phyloP scores from a whole-genome alignment of 2,329 filamentous ascomycete genomes.

The Exserohilum turcica region DNA sequence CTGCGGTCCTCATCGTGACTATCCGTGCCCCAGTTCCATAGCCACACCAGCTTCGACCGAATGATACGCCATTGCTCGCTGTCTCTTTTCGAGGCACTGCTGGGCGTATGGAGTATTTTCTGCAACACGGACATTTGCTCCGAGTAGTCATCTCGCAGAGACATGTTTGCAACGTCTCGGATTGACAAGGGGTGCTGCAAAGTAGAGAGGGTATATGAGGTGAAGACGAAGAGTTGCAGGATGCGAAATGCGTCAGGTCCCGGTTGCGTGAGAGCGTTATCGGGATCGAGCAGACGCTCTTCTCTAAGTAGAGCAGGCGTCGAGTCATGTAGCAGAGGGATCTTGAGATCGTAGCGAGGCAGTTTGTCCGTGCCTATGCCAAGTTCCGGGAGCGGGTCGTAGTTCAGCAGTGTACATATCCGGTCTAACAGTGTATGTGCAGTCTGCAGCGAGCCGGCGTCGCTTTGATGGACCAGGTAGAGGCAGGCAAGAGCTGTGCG shows the following conservation, averaged over 20 bases:
- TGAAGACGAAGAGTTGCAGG: constrained; percentile 65
- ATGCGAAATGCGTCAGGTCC: constrained; percentile 61
- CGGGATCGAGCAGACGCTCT: constrained; percentile 59
- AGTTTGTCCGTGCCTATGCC: constrained; percentile 50
- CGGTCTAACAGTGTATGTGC: constrained; percentile 66
- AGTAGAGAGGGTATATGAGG: constrained; percentile 51
- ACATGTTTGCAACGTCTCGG: constrained; percentile 60
- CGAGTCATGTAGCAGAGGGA: constrained; percentile 39
- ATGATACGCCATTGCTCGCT: constrained; percentile 58
- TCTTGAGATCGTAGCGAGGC: constrained; percentile 49
- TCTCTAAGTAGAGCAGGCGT: constrained; percentile 47
- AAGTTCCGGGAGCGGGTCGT: constrained; percentile 60
- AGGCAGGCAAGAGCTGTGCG: constrained; percentile 70
- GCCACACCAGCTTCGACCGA: constrained; percentile 71
- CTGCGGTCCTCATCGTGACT: constrained; percentile 45
- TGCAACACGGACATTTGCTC: constrained; percentile 67
- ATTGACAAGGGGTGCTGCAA: constrained; percentile 51
- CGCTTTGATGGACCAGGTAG: constrained; percentile 68
- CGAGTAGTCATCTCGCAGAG: constrained; percentile 64
- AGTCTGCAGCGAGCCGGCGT: constrained; percentile 62
- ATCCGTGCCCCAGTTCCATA: constrained; percentile 71
- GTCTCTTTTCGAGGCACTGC: constrained; percentile 61
- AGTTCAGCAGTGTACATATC: constrained; percentile 64
- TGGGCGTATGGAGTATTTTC: constrained; percentile 63
- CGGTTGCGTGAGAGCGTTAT: constrained; percentile 70